phyloP scores from a whole-genome alignment of 2,329 filamentous ascomycete species.

The Arthrobotrys megalospora region DNA sequence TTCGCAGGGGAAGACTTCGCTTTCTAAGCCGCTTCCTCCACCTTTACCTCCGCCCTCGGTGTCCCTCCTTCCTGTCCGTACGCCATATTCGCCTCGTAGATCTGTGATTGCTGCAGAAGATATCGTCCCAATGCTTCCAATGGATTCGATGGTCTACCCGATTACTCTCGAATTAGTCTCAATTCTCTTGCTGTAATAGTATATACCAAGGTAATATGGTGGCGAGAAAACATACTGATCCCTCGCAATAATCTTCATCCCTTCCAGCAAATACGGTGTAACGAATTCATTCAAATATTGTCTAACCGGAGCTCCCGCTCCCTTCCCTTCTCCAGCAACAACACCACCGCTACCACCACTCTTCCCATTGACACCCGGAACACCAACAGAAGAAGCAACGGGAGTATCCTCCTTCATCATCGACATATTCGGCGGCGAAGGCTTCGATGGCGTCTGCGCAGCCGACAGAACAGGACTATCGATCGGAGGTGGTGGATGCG shows the following conservation, averaged over 20 bases:
- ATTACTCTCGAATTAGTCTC: background rate
- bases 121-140: constrained; percentile 48
- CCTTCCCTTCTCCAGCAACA: constrained; percentile 10
- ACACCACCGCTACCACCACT: background rate
- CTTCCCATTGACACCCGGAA: constrained; percentile 16
- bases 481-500: constrained; percentile 53
- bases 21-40: constrained; percentile 56
- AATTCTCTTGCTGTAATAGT: too few relatives aligned
- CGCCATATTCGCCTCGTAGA: constrained; percentile 22
- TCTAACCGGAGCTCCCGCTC: constrained; percentile 63
- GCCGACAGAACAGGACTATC: constrained; percentile 54
- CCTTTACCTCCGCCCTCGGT: constrained; percentile 49
- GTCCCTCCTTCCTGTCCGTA: constrained; percentile 29
- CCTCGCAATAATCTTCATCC: constrained; percentile 65
- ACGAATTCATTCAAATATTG: constrained; percentile 65
- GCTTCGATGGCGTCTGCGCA: constrained; percentile 53
- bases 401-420: constrained; percentile 52
- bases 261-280: constrained; percentile 64
- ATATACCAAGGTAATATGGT: background rate
- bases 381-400: background rate
- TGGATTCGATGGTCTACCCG: constrained; percentile 48
- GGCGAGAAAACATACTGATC: constrained; percentile 60
- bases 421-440: constrained; percentile 48
- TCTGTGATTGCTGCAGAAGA: constrained; percentile 39
- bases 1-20: background rate